phyloP scores from a whole-genome alignment of 2,329 filamentous ascomycete species.

The Aaosphaeria pasadenensis region DNA sequence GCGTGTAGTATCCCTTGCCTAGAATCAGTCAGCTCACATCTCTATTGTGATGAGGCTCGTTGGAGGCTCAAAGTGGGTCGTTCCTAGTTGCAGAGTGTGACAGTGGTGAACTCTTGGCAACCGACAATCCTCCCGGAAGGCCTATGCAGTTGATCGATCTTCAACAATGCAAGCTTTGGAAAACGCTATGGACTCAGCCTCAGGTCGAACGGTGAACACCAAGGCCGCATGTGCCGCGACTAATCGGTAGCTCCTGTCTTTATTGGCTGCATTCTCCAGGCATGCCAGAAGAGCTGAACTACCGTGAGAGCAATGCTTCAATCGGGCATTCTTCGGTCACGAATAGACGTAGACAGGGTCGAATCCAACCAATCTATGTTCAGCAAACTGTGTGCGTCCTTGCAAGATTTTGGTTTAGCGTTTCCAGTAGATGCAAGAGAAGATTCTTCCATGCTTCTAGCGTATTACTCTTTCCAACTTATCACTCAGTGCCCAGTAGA shows the following conservation, averaged over 20 bases:
- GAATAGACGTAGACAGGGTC: neutral
- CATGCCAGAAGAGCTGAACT: neutral
- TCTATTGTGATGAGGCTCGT: conserved; percentile 2
- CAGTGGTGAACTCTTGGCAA: conserved; percentile 6
- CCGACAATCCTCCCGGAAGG: conserved; percentile 14
- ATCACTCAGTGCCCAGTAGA: neutral
- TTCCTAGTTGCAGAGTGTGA: neutral
- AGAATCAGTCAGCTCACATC: neutral
- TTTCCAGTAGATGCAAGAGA: conserved; percentile 4
- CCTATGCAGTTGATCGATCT: neutral
- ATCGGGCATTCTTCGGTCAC: neutral
- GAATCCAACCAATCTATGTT: no score
- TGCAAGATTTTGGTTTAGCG: neutral
- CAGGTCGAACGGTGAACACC: neutral
- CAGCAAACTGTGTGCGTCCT: neutral
- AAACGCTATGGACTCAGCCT: neutral
- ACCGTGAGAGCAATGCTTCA: neutral
- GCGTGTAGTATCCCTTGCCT: no score
- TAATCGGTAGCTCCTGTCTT: neutral
- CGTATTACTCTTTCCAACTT: conserved; percentile 6
- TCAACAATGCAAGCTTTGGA: neutral
- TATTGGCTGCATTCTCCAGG: neutral
- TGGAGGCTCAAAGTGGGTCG: conserved; percentile 11
- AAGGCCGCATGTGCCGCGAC: neutral
- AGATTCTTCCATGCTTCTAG: conserved; percentile 11